Evolutionary conservation across 371 early-diverging fungal species (phyloP).

Genomic region (Mucor velutinosus): DNA sequence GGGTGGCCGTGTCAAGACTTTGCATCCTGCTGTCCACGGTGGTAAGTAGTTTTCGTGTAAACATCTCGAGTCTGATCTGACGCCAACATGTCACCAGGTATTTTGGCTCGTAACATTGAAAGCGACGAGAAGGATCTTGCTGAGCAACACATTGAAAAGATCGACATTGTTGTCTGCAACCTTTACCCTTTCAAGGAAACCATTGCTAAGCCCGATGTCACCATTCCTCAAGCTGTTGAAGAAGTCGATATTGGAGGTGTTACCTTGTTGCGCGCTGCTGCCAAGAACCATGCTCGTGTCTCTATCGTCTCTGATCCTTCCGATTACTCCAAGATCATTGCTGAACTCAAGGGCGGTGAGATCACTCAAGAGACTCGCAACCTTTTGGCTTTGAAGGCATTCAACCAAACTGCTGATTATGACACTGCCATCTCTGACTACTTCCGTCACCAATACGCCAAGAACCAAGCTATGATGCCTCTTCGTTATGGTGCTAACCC

Average conservation of each 20-base stretch:
- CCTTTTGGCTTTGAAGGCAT: slow-evolving; percentile 82
- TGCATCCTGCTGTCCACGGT: slow-evolving; percentile 98
- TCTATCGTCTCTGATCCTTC: slow-evolving; percentile 89
- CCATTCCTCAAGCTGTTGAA: slow-evolving; percentile 94
- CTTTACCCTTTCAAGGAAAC: slow-evolving; percentile 97
- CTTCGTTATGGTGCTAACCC: slow-evolving; percentile 98
- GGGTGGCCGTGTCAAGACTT: slow-evolving; percentile 97
- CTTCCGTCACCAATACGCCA: slow-evolving; percentile 87
- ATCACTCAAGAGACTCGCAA: slow-evolving; percentile 60
- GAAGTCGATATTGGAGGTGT: slow-evolving; percentile 99
- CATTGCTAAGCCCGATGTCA: slow-evolving; percentile 84
- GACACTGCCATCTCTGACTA: slow-evolving; percentile 94
- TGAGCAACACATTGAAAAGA: slow-evolving; percentile 86
- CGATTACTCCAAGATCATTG: slow-evolving; percentile 83
- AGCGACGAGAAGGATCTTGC: slow-evolving; percentile 88
- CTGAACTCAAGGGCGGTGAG: slow-evolving; percentile 65
- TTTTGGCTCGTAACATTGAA: slow-evolving; percentile 89
- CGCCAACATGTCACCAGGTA: slow-evolving; percentile 48
- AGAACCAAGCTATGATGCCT: slow-evolving; percentile 72
- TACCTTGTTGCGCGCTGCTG: slow-evolving; percentile 95
- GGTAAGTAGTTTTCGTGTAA: slow-evolving; percentile 44
- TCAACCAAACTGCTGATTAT: slow-evolving; percentile 94
- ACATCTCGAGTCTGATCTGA: neutral
- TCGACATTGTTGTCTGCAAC: slow-evolving; percentile 96
- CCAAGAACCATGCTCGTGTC: slow-evolving; percentile 97